phyloP scores from a whole-genome alignment of 768 basidiomycete genomes.

The Macrolepiota albuminosa region DNA sequence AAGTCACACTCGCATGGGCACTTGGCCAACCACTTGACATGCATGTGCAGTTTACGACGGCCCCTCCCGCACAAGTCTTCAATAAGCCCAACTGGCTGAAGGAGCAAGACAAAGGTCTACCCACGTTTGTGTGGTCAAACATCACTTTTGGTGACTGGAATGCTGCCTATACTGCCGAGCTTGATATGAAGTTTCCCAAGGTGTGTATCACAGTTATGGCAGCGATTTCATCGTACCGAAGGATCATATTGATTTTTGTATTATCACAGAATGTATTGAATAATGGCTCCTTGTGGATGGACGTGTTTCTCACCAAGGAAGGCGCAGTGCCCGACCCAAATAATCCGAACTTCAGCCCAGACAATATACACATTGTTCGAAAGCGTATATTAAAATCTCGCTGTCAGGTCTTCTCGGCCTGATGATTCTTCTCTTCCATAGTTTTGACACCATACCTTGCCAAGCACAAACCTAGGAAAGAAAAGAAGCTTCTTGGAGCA shows the following conservation, averaged over 20 bases:
- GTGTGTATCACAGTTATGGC: constrained; percentile 31
- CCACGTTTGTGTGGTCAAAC: constrained; percentile 72
- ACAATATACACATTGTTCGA: constrained; percentile 63
- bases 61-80: constrained; percentile 58
- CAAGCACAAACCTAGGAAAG: constrained; percentile 67
- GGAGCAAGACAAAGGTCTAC: constrained; percentile 47
- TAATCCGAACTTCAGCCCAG: constrained; percentile 44
- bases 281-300: constrained; percentile 82
- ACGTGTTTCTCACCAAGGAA: constrained; percentile 69
- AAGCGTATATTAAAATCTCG: constrained; percentile 51
- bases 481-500: constrained; percentile 69
- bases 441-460: constrained; percentile 85
- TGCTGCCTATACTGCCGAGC: constrained; percentile 50
- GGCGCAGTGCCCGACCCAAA: constrained; percentile 63
- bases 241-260: neutral
- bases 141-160: constrained; percentile 76
- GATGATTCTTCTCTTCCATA: constrained; percentile 22
- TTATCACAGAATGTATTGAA: constrained; percentile 58
- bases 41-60: constrained; percentile 71
- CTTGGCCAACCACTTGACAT: constrained; percentile 59
- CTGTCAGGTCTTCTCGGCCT: neutral
- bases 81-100: constrained; percentile 39
- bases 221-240: neutral
- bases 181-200: constrained; percentile 62
- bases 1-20: constrained; percentile 54